Percentiles rank a stretch among this genome's conserved stretches.
Conservation (phyloP, 2,329 filamentous ascomycete genomes). For the Aspergillus sp. region DNA sequence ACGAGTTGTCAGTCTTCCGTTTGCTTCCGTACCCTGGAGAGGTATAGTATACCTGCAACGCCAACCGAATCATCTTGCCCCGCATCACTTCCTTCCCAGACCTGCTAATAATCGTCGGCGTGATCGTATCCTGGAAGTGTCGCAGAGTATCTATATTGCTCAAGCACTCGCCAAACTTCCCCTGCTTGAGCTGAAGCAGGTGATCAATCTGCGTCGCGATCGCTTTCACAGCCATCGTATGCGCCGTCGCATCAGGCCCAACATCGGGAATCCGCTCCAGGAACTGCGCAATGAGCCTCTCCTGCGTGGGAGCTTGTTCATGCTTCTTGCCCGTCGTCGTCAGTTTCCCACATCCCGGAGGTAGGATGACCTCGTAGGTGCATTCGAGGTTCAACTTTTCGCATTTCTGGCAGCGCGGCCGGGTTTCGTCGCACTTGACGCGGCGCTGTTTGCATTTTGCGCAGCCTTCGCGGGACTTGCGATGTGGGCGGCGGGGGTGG, state of each 20-base stretch:
- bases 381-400: conserved; percentile 36
- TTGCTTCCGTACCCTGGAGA: neutral
- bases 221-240: conserved; percentile 27
- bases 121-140: conserved; percentile 32
- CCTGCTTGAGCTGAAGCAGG: conserved; percentile 23
- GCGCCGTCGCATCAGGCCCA: conserved; percentile 23
- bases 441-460: conserved; percentile 39
- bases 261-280: conserved; percentile 20
- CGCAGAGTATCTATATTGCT: conserved; percentile 31
- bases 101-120: conserved; percentile 21
- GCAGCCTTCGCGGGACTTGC: conserved; percentile 41
- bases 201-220: conserved; percentile 31
- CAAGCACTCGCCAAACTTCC: neutral
- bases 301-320: neutral
- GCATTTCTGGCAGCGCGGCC: conserved; percentile 38
- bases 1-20: too few species aligned
- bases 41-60: conserved; percentile 32
- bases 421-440: conserved; percentile 45
- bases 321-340: neutral
- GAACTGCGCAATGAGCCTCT: conserved; percentile 23
- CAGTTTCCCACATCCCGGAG: neutral
- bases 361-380: conserved; percentile 28
- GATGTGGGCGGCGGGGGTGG: conserved; percentile 38
- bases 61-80: conserved; percentile 33
- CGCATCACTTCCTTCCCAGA: conserved; percentile 25